A percentile compares a stretch with the other conserved stretches of the same genome.
Evolutionary conservation across 2,329 filamentous ascomycete species (phyloP).

Genomic region (Pseudopithomyces maydicus): DNA sequence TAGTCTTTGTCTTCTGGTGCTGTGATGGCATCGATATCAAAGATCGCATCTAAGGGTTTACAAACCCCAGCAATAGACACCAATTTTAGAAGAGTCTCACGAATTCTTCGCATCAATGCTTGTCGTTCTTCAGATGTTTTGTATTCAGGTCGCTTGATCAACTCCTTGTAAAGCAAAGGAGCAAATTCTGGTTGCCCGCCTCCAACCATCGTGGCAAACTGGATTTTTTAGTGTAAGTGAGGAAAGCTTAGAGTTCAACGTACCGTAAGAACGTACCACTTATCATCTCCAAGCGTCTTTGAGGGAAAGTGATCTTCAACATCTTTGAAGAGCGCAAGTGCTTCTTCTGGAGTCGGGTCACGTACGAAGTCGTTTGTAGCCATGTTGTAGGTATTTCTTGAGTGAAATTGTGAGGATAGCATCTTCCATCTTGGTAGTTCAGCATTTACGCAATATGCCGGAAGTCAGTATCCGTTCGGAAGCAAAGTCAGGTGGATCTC

Average conservation of each 20-base stretch:
- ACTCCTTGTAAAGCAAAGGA: slow-evolving; percentile 61
- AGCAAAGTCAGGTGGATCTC: neutral
- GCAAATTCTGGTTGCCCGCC: slow-evolving; percentile 58
- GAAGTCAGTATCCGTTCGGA: neutral
- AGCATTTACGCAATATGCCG: neutral
- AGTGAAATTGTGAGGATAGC: neutral
- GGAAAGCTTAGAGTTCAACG: slow-evolving; percentile 16
- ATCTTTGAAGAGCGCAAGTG: slow-evolving; percentile 47
- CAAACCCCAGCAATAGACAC: slow-evolving; percentile 64
- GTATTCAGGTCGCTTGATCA: slow-evolving; percentile 56
- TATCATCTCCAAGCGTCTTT: slow-evolving; percentile 47
- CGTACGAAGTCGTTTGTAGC: slow-evolving; percentile 17
- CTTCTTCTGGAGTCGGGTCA: slow-evolving; percentile 47
- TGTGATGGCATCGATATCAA: slow-evolving; percentile 60
- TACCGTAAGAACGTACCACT: slow-evolving; percentile 55
- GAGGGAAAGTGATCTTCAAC: slow-evolving; percentile 53
- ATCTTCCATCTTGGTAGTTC: neutral
- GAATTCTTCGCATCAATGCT: slow-evolving; percentile 55
- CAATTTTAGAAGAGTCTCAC: slow-evolving; percentile 66
- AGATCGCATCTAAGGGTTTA: slow-evolving; percentile 65
- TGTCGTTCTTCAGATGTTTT: slow-evolving; percentile 52
- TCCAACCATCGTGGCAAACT: slow-evolving; percentile 54
- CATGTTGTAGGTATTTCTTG: slow-evolving; percentile 11
- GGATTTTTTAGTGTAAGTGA: slow-evolving; percentile 8
- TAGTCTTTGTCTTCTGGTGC: slow-evolving; percentile 63